Evolutionary conservation across 306 rosid genomes (phyloP).

Genomic region (Rosa lucieae): DNA sequence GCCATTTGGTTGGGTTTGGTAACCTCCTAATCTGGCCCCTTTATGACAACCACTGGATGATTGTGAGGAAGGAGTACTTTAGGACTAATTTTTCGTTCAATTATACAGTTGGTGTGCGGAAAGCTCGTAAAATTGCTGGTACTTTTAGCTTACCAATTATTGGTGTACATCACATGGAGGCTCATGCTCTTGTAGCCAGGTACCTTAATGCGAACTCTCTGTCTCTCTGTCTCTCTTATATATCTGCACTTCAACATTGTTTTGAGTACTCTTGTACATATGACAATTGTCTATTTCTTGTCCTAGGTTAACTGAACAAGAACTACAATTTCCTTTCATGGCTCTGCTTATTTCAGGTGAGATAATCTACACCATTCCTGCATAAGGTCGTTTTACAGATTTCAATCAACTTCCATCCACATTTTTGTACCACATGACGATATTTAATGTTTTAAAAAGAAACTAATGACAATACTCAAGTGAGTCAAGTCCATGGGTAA

Average conservation of each 20-base stretch:
- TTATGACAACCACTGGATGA: background rate
- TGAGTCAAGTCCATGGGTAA: background rate
- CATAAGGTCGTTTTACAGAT: background rate
- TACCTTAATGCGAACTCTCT: conserved; percentile 24
- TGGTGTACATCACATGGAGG: conserved; percentile 99
- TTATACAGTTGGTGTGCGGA: conserved; percentile 84
- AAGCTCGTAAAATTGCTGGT: conserved; percentile 76
- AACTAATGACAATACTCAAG: background rate
- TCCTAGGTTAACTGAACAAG: conserved; percentile 66
- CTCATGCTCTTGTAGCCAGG: conserved; percentile 99
- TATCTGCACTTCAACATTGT: background rate
- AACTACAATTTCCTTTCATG: conserved; percentile 87
- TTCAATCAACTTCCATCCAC: background rate
- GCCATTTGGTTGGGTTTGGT: background rate
- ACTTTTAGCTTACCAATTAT: conserved; percentile 64
- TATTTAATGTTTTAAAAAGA: background rate
- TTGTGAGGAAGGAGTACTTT: conserved; percentile 11
- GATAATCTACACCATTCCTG: conserved; percentile 8
- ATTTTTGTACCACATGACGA: background rate
- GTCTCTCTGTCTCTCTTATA: background rate
- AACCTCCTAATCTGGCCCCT: background rate
- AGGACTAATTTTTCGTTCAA: conserved; percentile 17
- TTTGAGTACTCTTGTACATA: conserved; percentile 20
- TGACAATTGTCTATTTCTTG: conserved; percentile 24
- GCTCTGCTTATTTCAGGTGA: conserved; percentile 89